Conservation (phyloP, 306 rosid species). For the Cucurbita moschata region DNA sequence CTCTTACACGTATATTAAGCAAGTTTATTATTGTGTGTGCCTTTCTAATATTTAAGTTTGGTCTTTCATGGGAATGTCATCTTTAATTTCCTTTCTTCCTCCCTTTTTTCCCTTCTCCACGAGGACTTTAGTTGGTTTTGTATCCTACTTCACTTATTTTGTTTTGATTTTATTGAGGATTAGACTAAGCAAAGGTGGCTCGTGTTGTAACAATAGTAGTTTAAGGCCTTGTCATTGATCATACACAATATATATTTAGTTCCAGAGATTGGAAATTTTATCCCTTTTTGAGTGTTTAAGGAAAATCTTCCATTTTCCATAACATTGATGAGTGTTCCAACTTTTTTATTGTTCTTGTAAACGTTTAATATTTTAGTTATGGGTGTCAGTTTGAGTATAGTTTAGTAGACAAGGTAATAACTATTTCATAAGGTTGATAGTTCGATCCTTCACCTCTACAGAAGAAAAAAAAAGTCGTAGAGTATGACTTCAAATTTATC, state of each 20-base stretch:
- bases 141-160: constrained; percentile 1
- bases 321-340: background rate
- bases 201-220: constrained; percentile 3
- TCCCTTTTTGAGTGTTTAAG: background rate
- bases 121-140: constrained; percentile 8
- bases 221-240: constrained; percentile 3
- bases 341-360: too few species aligned
- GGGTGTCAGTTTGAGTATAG: background rate
- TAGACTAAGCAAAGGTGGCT: constrained; percentile 1
- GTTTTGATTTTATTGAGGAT: background rate
- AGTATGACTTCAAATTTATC: background rate
- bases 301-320: background rate
- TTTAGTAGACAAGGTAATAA: too few species aligned
- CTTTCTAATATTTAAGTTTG: background rate
- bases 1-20: background rate
- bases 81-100: background rate
- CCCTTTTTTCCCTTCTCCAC: background rate
- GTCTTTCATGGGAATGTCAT: background rate
- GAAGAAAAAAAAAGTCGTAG: background rate
- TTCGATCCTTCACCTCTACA: too few species aligned
- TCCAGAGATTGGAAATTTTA: background rate
- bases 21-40: background rate
- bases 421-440: background rate
- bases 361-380: too few species aligned
- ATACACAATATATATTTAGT: background rate